Evolutionary conservation across 2,329 filamentous ascomycete species (phyloP), one percentile per base, ranked within the genome.

Genomic region (Trichoderma aggressivum): DNA sequence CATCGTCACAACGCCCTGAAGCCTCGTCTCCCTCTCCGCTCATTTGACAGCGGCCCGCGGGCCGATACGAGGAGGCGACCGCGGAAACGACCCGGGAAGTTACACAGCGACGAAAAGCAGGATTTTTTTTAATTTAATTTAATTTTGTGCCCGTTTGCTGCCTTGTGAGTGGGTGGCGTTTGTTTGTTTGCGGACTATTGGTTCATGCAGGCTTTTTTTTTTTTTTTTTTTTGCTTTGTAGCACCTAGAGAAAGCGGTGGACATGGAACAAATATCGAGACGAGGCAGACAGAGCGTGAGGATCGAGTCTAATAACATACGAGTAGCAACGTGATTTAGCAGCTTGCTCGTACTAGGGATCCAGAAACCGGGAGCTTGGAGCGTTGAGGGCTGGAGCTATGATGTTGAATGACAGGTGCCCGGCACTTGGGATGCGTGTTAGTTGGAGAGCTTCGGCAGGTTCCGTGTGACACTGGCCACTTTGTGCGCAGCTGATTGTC

Each of bases 121-220:
- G 47, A 53, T 53, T n/a, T 26, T n/a, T 26, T 10, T 5, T 43
- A 7, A 0, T 16, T 30, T n/a, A n/a, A n/a, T n/a, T 18, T n/a
- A 28, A 34, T 14, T 8, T 64, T 12, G 39, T 30, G 62, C 34
- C 34, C 30, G 47, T 39, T 65, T 65, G 30, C 62, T 28, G 47
- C 7, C 7, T 39, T 7, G 39, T 56, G 28, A 63, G 16, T 3
- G 26, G 16, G 26, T 11, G 18, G 30, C 16, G n/a, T 53, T 12
- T 7, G 16, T 39, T 66, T 68, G 65, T 50, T 68, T 68, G 55
- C 65, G 26, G 64, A 59, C 64, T 67, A 58, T 67, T 53, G 43
- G 21, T 34, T 64, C n/a, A 24, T 16, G 24, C 28, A 3, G 18
- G 30, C 43, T 3, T 28, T 28, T n/a, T n/a, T n/a, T n/a, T n/a